Conservation (phyloP, 805 yeast genomes). For the Lachancea lanzarotensis region DNA sequence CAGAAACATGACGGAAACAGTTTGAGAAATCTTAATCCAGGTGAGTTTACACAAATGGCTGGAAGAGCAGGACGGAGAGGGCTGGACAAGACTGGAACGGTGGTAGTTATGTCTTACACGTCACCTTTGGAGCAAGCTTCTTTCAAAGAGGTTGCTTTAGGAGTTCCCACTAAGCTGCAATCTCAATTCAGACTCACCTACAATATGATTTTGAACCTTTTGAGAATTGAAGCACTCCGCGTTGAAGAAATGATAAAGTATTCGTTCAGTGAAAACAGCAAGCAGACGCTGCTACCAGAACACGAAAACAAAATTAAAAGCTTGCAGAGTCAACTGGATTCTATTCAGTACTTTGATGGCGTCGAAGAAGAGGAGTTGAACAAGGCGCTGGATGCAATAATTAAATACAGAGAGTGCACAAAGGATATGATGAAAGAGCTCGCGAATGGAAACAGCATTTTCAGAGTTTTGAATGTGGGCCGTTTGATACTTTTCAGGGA, state of each 20-base stretch:
- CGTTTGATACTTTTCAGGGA: slow-evolving; percentile 55
- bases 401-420: slow-evolving; percentile 41
- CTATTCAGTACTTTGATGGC: slow-evolving; percentile 34
- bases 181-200: slow-evolving; percentile 93
- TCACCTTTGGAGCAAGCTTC: slow-evolving; percentile 51
- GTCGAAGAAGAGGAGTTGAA: slow-evolving; percentile 38
- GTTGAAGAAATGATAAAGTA: slow-evolving; percentile 99
- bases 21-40: slow-evolving; percentile 79
- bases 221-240: slow-evolving; percentile 87
- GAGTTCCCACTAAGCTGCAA: slow-evolving; percentile 81
- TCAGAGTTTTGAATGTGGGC: slow-evolving; percentile 46
- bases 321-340: slow-evolving; percentile 42
- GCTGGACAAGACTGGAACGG: slow-evolving; percentile 87
- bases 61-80: slow-evolving; percentile 99
- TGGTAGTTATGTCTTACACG: slow-evolving; percentile 79
- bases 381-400: slow-evolving; percentile 38
- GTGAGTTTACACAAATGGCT: slow-evolving; percentile 98
- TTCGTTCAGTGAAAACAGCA: slow-evolving; percentile 85
- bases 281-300: slow-evolving; percentile 81
- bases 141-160: slow-evolving; percentile 77
- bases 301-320: slow-evolving; percentile 61
- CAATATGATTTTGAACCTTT: slow-evolving; percentile 85
- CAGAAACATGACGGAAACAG: slow-evolving; percentile 87
- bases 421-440: slow-evolving; percentile 42
- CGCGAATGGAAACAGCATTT: slow-evolving; percentile 42